These are phyloP conservation scores for Geoglossum cookeanum DNA, from an alignment of 2,329 filamentous ascomycete genomes.

Conservation along the genomic window DNA sequence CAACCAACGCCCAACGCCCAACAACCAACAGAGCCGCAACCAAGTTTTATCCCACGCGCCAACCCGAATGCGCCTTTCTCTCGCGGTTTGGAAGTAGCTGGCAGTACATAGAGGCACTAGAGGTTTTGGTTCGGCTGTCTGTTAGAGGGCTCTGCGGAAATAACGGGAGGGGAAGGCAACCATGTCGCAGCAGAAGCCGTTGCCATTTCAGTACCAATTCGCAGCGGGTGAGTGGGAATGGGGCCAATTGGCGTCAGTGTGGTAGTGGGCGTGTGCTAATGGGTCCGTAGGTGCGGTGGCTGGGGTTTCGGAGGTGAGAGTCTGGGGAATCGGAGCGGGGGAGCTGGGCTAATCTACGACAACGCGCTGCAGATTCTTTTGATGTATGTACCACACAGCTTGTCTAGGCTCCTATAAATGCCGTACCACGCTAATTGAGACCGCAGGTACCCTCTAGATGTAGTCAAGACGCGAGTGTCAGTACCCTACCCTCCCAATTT, in stretches of 20 bases:
- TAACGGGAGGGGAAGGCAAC: too few relatives aligned
- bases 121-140: too few relatives aligned
- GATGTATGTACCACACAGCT: constrained; percentile 40
- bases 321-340: neutral
- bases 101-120: too few relatives aligned
- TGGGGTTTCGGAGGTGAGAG: constrained; percentile 83
- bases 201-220: constrained; percentile 91
- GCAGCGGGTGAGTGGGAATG: constrained; percentile 47
- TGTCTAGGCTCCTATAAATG: neutral
- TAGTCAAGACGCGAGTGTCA: constrained; percentile 95
- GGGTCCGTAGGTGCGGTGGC: constrained; percentile 58
- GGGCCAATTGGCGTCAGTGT: constrained; percentile 7
- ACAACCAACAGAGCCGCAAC: too few relatives aligned
- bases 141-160: too few relatives aligned
- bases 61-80: too few relatives aligned
- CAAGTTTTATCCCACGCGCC: too few relatives aligned
- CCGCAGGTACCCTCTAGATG: constrained; percentile 87
- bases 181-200: constrained; percentile 45
- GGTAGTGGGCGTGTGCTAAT: constrained; percentile 9
- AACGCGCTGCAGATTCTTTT: constrained; percentile 49
- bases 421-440: constrained; percentile 9
- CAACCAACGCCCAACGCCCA: too few relatives aligned
- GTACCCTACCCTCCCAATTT: constrained; percentile 17
- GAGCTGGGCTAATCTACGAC: neutral
- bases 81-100: too few relatives aligned